Conservation (phyloP, 2,329 filamentous ascomycete species). For the Lecanicillium sp. region DNA sequence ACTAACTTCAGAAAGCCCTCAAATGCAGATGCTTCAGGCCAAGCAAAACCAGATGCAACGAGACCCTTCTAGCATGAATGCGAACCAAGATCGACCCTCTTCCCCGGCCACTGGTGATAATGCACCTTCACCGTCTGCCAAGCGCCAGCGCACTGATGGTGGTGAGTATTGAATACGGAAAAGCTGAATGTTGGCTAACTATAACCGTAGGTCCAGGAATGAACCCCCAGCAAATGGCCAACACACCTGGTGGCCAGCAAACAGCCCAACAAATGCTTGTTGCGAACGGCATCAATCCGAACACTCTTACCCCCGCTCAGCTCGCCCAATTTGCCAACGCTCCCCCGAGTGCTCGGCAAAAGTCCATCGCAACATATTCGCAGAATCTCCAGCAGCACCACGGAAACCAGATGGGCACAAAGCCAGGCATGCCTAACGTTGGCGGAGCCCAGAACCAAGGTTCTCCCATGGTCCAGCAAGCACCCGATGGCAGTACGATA, state of each 20-base stretch:
- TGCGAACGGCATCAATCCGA: constrained; percentile 68
- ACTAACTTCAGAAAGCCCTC: constrained; percentile 41
- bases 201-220: constrained; percentile 42
- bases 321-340: constrained; percentile 58
- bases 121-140: constrained; percentile 77
- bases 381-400: constrained; percentile 79
- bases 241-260: constrained; percentile 40
- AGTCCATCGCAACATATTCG: constrained; percentile 83
- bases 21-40: constrained; percentile 66
- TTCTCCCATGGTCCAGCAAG: constrained; percentile 74
- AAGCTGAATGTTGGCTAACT: constrained; percentile 26
- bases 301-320: constrained; percentile 67
- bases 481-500: constrained; percentile 56
- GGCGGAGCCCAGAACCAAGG: constrained; percentile 67
- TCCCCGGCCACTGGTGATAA: constrained; percentile 75
- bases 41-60: constrained; percentile 81
- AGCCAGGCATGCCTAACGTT: constrained; percentile 64
- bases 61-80: constrained; percentile 81
- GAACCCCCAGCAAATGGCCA: constrained; percentile 62
- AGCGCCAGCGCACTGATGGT: constrained; percentile 73
- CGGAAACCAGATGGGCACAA: constrained; percentile 72
- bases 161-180: constrained; percentile 22
- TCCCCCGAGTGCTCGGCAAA: constrained; percentile 61
- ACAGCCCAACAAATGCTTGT: constrained; percentile 56
- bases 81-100: constrained; percentile 70